Conservation (phyloP, 352 stramenopile genomes). For the Phytopythium ostracodes region DNA sequence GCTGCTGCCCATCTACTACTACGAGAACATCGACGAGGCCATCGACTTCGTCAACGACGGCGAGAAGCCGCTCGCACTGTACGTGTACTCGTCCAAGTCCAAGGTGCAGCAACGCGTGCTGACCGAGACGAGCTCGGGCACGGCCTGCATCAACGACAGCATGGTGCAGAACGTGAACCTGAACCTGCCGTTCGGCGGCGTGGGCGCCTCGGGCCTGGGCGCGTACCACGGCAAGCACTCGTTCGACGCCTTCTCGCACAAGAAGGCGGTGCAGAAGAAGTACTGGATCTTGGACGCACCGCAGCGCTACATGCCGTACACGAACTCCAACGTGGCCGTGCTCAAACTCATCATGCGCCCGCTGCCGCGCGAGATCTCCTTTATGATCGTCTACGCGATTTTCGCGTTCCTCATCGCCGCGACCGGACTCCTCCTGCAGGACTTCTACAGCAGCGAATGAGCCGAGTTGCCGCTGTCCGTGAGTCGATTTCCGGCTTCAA, state of each 20-base stretch:
- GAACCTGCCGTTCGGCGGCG: conserved; percentile 76
- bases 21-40: conserved; percentile 35
- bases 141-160: conserved; percentile 74
- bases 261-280: conserved; percentile 55
- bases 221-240: conserved; percentile 78
- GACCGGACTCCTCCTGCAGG: conserved; percentile 22
- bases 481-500: background rate
- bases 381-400: conserved; percentile 23
- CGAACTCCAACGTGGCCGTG: conserved; percentile 16
- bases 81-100: conserved; percentile 68
- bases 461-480: background rate
- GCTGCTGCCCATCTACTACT: conserved; percentile 90
- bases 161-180: conserved; percentile 66
- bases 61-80: conserved; percentile 83
- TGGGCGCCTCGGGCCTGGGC: conserved; percentile 79
- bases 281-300: conserved; percentile 47
- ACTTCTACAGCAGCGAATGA: conserved; percentile 9
- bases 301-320: conserved; percentile 68
- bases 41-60: conserved; percentile 38
- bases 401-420: conserved; percentile 24
- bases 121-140: conserved; percentile 44
- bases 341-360: conserved; percentile 27
- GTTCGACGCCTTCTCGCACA: conserved; percentile 77
- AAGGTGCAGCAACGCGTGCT: conserved; percentile 28
- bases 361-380: conserved; percentile 27